Base-by-base conservation (phyloP, 106 monocot genomes). In the Acorus gramineus region DNA sequence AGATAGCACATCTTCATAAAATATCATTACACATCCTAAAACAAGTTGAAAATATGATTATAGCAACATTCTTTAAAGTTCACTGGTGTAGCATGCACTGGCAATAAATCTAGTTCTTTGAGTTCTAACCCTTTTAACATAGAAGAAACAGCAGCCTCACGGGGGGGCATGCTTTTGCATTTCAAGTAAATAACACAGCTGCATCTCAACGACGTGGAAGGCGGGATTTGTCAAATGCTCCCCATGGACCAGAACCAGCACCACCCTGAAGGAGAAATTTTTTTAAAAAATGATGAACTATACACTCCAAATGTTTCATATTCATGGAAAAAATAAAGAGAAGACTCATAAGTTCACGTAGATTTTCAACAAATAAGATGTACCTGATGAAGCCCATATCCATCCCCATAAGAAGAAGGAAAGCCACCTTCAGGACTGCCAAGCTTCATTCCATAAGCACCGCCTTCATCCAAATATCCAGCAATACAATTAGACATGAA, bases 351-450 rank as follows among this genome's bases (percentile, higher is more conserved):
- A 28, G 28, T 28, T 28, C 28, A 28, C 28, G 28, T 0, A 28
- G 28, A 28, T 28, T 28, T 28, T 28, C 5, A 52, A 52, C 7
- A 52, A 52, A 9, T 7, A 52, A 52, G 9, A 9, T 53, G 62
- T 80, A 85, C 89, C 72, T 59, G 9, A 66, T 70, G 80, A 73
- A 73, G 66, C 50, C 65, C 62, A 63, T 77, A 89, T 45, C 65
- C 78, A 69, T 82, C 80, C 46, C 75, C 85, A 82, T 77, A 85
- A 7, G 82, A 56, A 50, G 76, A 57, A 57, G 74, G 74, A 44
- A 74, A 75, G 10, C 72, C 55, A 12, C 77, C 82, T 71, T 89
- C 82, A 73, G 89, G 65, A 67, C 82, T 85, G 42, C 67, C 67
- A 55, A 76, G 14, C 44, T 80, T 82, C 73, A 65, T 76, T 44